Evolutionary conservation across 345 rosid species (phyloP).

Genomic region (Draba incana): DNA sequence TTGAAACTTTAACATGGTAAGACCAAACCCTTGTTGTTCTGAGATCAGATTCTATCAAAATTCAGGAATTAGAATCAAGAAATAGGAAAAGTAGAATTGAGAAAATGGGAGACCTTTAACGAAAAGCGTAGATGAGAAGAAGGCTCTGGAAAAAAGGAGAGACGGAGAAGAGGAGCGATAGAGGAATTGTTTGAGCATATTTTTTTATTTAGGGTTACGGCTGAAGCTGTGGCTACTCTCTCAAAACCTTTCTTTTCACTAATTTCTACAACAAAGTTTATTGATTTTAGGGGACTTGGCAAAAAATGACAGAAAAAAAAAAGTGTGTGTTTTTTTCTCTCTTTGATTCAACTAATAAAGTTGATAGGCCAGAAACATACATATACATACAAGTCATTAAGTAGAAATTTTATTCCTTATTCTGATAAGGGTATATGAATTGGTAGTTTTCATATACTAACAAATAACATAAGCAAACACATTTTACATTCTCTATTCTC

Average conservation of each 20-base stretch:
- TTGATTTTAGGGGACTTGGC: no score
- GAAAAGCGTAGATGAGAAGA: slow-evolving; percentile 41
- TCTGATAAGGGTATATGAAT: slow-evolving; percentile 25
- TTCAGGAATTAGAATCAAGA: background rate
- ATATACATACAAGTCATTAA: slow-evolving; percentile 13
- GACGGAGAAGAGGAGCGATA: slow-evolving; percentile 26
- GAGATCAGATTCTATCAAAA: background rate
- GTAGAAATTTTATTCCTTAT: slow-evolving; percentile 36
- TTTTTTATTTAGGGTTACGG: background rate
- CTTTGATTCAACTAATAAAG: slow-evolving; percentile 19
- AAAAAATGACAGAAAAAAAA: background rate
- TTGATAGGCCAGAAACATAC: slow-evolving; percentile 18
- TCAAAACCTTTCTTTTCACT: background rate
- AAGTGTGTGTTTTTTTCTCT: background rate
- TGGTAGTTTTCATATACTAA: slow-evolving; percentile 19
- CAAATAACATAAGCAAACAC: slow-evolving; percentile 8
- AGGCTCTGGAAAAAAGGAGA: slow-evolving; percentile 34
- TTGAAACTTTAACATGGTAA: slow-evolving; percentile 9
- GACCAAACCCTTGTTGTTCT: slow-evolving; percentile 5
- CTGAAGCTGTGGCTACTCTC: slow-evolving; percentile 20
- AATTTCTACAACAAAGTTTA: no score
- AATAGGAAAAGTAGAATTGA: background rate
- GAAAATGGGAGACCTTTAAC: slow-evolving; percentile 38
- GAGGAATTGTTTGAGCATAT: slow-evolving; percentile 26
- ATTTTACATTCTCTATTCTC: slow-evolving; percentile 57